phyloP scores from a whole-genome alignment of 2,329 filamentous ascomycete species.

The Epichloe sylvatica region DNA sequence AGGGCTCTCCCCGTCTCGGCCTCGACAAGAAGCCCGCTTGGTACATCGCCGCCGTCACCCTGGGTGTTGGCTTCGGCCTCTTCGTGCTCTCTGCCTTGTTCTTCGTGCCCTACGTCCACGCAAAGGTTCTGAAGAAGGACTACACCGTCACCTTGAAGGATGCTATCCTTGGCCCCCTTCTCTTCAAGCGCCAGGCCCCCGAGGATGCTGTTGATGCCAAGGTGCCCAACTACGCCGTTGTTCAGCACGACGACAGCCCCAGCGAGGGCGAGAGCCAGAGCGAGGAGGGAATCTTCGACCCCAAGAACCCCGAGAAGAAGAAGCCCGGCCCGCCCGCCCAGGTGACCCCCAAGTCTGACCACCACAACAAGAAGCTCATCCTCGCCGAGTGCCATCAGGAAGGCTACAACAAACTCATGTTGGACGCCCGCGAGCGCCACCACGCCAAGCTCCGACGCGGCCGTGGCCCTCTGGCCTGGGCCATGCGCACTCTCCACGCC shows the following conservation, averaged over 20 bases:
- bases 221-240: slow-evolving; percentile 64
- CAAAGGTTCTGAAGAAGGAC: slow-evolving; percentile 56
- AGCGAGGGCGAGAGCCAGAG: slow-evolving; percentile 13
- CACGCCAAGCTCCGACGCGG: slow-evolving; percentile 49
- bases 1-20: slow-evolving; percentile 57
- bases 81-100: slow-evolving; percentile 48
- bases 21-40: slow-evolving; percentile 51
- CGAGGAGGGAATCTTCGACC: slow-evolving; percentile 12
- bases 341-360: slow-evolving; percentile 22
- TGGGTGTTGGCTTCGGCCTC: slow-evolving; percentile 50
- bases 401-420: slow-evolving; percentile 47
- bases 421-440: slow-evolving; percentile 40
- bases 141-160: slow-evolving; percentile 49
- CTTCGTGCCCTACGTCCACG: slow-evolving; percentile 58
- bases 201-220: slow-evolving; percentile 37
- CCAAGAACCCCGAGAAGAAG: slow-evolving; percentile 8
- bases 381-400: slow-evolving; percentile 34
- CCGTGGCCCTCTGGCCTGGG: slow-evolving; percentile 63
- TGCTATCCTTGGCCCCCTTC: slow-evolving; percentile 47
- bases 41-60: slow-evolving; percentile 53
- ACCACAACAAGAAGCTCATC: slow-evolving; percentile 30
- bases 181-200: slow-evolving; percentile 45
- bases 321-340: slow-evolving; percentile 3
- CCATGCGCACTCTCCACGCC: slow-evolving; percentile 61
- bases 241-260: slow-evolving; percentile 47